Evolutionary conservation across 129 eudicot species (phyloP).

Genomic region (Centella asiatica): DNA sequence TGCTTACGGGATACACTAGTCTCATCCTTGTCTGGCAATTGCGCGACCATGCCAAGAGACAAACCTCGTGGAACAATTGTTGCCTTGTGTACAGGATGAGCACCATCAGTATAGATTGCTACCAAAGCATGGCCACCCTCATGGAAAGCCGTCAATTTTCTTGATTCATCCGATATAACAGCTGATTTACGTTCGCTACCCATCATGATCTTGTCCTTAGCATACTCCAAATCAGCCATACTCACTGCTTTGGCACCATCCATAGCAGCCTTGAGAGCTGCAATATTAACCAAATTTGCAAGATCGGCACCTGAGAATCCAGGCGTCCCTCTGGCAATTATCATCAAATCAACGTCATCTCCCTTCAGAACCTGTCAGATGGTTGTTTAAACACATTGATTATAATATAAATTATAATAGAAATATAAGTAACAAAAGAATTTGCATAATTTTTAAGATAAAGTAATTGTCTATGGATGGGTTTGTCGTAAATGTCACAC

Average conservation of each 20-base stretch:
- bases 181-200: conserved; percentile 97
- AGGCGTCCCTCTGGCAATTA: conserved; percentile 95
- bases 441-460: neutral
- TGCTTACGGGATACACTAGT: conserved; percentile 77
- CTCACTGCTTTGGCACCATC: conserved; percentile 89
- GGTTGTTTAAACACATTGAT: conserved; percentile 2
- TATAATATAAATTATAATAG: too few species aligned
- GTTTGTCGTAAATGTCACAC: neutral
- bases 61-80: conserved; percentile 92
- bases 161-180: conserved; percentile 74
- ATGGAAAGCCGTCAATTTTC: conserved; percentile 78
- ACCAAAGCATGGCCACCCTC: conserved; percentile 99
- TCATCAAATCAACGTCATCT: conserved; percentile 75
- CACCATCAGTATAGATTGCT: conserved; percentile 89
- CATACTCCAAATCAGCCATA: conserved; percentile 75
- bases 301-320: conserved; percentile 99
- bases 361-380: conserved; percentile 66
- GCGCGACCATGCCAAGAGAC: conserved; percentile 93
- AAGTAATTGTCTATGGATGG: neutral
- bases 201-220: conserved; percentile 93
- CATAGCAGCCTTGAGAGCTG: conserved; percentile 97
- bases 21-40: conserved; percentile 85
- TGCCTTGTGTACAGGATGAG: conserved; percentile 94
- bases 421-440: neutral
- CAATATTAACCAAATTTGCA: conserved; percentile 86